These are phyloP conservation scores for Crithidia bombi DNA, from an alignment of 208 protist genomes.

Conservation along the genomic window DNA sequence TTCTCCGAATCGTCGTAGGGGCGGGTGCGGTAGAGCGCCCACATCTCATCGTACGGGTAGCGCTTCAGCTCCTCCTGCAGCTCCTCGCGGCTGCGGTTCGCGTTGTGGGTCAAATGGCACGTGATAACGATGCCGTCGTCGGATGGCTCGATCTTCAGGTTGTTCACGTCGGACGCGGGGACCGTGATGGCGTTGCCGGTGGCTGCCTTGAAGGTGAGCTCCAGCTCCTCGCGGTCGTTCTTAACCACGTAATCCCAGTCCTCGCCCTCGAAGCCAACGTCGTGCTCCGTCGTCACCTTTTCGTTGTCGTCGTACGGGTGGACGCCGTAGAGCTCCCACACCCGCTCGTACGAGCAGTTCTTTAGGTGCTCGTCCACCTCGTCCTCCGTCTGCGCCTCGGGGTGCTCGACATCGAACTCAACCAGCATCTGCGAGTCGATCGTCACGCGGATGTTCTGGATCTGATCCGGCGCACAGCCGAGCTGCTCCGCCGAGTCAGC, in stretches of 20 bases:
- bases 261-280: conserved; percentile 58
- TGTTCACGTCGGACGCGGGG: conserved; percentile 24
- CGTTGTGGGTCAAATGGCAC: conserved; percentile 39
- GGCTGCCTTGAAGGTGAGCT: conserved; percentile 47
- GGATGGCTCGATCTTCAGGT: conserved; percentile 19
- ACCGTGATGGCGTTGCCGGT: conserved; percentile 39
- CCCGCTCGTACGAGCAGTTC: conserved; percentile 37
- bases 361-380: conserved; percentile 48
- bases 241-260: conserved; percentile 55
- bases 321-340: conserved; percentile 57
- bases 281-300: conserved; percentile 37
- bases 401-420: conserved; percentile 55
- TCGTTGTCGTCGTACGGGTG: conserved; percentile 34
- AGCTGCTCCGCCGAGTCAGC: conserved; percentile 28
- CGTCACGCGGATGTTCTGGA: conserved; percentile 35
- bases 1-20: conserved; percentile 43
- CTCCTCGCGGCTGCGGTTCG: conserved; percentile 19
- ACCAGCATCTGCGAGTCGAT: conserved; percentile 28
- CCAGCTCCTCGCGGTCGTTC: conserved; percentile 28
- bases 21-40: conserved; percentile 47
- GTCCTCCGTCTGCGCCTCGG: conserved; percentile 34
- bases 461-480: conserved; percentile 27
- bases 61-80: conserved; percentile 30
- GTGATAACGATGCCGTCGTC: conserved; percentile 37
- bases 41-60: conserved; percentile 49